phyloP scores from a whole-genome alignment of 2,329 filamentous ascomycete genomes.

The Didymella segeticola region DNA sequence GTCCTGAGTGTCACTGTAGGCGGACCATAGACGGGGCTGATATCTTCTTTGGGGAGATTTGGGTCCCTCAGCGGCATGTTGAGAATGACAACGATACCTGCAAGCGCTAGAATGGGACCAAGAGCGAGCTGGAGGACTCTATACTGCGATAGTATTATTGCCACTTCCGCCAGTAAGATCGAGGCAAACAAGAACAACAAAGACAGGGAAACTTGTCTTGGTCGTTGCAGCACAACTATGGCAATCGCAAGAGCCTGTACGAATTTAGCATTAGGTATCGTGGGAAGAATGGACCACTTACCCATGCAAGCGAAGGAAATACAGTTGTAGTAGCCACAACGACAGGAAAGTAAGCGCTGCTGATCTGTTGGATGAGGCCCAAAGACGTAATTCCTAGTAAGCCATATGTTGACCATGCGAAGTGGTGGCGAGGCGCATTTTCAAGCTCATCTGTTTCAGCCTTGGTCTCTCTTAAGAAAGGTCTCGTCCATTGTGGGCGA shows the following conservation, averaged over 20 bases:
- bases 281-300: constrained; percentile 19
- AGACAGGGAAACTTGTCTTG: constrained; percentile 51
- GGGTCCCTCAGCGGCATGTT: constrained; percentile 75
- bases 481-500: constrained; percentile 58
- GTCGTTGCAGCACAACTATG: constrained; percentile 49
- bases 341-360: constrained; percentile 16
- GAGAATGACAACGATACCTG: constrained; percentile 62
- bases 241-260: constrained; percentile 44
- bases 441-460: constrained; percentile 40
- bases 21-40: constrained; percentile 63
- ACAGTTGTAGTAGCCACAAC: constrained; percentile 23
- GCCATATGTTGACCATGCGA: constrained; percentile 34
- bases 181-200: constrained; percentile 48
- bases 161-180: constrained; percentile 45
- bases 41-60: constrained; percentile 59
- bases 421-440: constrained; percentile 34
- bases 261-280: constrained; percentile 17
- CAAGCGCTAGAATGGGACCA: constrained; percentile 52
- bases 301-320: constrained; percentile 45
- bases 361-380: constrained; percentile 37
- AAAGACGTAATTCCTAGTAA: constrained; percentile 34
- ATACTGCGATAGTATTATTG: constrained; percentile 27
- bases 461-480: constrained; percentile 55
- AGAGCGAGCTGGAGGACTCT: constrained; percentile 42
- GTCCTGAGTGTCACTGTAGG: constrained; percentile 69